phyloP scores from a whole-genome alignment of 2,329 filamentous ascomycete genomes.

The Onygena corvina region DNA sequence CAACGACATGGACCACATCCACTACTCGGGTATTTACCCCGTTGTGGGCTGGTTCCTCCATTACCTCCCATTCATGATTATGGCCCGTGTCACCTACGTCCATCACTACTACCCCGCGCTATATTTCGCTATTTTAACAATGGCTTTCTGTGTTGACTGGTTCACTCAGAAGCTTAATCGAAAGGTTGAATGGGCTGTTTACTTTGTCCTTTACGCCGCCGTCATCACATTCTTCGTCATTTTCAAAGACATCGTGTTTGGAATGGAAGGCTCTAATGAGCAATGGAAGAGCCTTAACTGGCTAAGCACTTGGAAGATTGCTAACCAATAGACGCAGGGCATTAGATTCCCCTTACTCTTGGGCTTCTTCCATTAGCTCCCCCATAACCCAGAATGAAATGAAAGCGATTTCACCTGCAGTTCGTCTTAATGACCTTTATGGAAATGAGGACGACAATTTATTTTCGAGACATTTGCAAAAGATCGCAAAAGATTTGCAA shows the following conservation, averaged over 20 bases:
- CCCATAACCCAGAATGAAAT: background rate
- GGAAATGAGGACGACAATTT: background rate
- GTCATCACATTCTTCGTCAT: slow-evolving; percentile 74
- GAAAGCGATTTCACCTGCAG: background rate
- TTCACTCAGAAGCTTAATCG: slow-evolving; percentile 55
- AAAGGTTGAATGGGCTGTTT: slow-evolving; percentile 55
- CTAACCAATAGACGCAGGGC: slow-evolving; percentile 41
- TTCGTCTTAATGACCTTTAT: background rate
- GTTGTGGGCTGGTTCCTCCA: slow-evolving; percentile 90
- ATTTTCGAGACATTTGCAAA: background rate
- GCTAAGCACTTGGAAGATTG: slow-evolving; percentile 77
- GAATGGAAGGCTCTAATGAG: slow-evolving; percentile 74
- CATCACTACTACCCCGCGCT: slow-evolving; percentile 98
- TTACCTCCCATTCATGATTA: slow-evolving; percentile 88
- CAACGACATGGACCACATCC: slow-evolving; percentile 79
- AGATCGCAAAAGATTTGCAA: background rate
- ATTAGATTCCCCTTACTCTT: background rate
- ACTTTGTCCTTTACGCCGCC: slow-evolving; percentile 57
- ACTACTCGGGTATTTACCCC: slow-evolving; percentile 86
- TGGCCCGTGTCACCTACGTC: slow-evolving; percentile 98
- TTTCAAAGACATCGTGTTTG: slow-evolving; percentile 91
- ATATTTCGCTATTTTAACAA: slow-evolving; percentile 85
- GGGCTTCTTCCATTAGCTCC: background rate
- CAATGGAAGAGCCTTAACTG: slow-evolving; percentile 90
- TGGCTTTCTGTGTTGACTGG: slow-evolving; percentile 85